Base-by-base conservation (phyloP, 257 asterid species). In the Nicotiana tabacum region DNA sequence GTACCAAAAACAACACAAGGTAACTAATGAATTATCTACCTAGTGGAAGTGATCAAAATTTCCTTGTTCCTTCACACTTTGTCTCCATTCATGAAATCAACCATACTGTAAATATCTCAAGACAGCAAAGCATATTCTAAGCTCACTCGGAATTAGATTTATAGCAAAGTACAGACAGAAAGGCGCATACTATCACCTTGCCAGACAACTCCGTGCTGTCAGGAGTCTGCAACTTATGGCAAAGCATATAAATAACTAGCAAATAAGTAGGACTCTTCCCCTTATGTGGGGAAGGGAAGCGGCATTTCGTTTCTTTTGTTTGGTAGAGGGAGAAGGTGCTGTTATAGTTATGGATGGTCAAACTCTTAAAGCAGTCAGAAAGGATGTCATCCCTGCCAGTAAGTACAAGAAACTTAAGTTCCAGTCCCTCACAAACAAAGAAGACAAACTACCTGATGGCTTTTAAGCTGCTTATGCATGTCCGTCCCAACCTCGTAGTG, bases 371-470 rank as follows among this genome's bases (percentile, higher is more conserved):
- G 2, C 51, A 74, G 62, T 24, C 35, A 24, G 24, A 48, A 24
- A 74, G 62, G 64, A 74, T 51, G 29, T 48, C 64, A 51, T 27
- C 80, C 29, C 39, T 74, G 15, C 80, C 62, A 74, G n/a, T 29
- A 51, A 74, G 64, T 48, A 74, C 43, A 46, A 74, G 43, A 51
- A 51, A 48, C 8, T 51, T 74, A 48, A 48, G 43, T 74, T 56
- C 80, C 80, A 27, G 62, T 46, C 13, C n/a, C 29, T 68, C 55
- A 74, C 27, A 48, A 48, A 74, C 62, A 51, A 51, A 27, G 80
- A 76, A 48, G 80, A 51, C 24, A 56, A 66, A 89, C 77, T 84
- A 92, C 99, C 98, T 92, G 91, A 86, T 94, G 98, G 89, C 88
- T 88, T 85, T 81, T 88, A 66, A 61, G 89, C 81, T 85, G 97